phyloP scores from a whole-genome alignment of 108 stramenopile species.

The Skeletonema marinoi region DNA sequence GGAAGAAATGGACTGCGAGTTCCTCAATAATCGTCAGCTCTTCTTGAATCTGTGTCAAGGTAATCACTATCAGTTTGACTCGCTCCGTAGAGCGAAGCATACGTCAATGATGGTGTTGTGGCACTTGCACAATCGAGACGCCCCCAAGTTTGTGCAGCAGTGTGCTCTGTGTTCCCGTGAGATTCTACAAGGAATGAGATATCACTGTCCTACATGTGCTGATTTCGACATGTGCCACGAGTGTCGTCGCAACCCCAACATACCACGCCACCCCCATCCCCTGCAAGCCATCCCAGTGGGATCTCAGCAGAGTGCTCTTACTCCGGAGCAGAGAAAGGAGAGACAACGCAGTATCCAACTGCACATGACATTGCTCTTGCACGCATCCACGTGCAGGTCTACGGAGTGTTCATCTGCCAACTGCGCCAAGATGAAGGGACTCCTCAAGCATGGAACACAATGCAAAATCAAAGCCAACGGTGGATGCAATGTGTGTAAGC shows the following conservation, averaged over 20 bases:
- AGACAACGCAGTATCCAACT: conserved; percentile 90
- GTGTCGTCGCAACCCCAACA: conserved; percentile 79
- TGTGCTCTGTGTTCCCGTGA: conserved; percentile 89
- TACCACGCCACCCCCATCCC: conserved; percentile 82
- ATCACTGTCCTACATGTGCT: conserved; percentile 90
- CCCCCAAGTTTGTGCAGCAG: conserved; percentile 94
- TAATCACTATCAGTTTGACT: conserved; percentile 99
- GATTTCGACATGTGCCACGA: conserved; percentile 95
- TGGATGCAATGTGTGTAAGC: conserved; percentile 94
- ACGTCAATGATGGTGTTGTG: conserved; percentile 99
- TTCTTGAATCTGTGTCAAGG: conserved; percentile 90
- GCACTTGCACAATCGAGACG: conserved; percentile 96
- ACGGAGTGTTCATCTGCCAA: conserved; percentile 91
- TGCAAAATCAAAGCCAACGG: conserved; percentile 89
- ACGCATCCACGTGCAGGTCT: conserved; percentile 90
- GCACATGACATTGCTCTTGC: conserved; percentile 96
- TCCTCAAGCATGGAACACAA: conserved; percentile 82
- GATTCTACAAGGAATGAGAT: conserved; percentile 82
- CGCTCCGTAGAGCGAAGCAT: conserved; percentile 97
- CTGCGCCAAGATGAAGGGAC: conserved; percentile 98
- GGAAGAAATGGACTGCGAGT: conserved; percentile 90
- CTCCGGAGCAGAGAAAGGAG: conserved; percentile 92
- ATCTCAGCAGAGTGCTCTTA: conserved; percentile 78
- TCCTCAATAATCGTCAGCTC: conserved; percentile 87
- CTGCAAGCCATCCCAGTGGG: conserved; percentile 85